Percentiles rank a stretch among this genome's conserved stretches.
These are phyloP conservation scores for Striga asiatica DNA, from an alignment of 257 asterid genomes.

Conservation along the genomic window DNA sequence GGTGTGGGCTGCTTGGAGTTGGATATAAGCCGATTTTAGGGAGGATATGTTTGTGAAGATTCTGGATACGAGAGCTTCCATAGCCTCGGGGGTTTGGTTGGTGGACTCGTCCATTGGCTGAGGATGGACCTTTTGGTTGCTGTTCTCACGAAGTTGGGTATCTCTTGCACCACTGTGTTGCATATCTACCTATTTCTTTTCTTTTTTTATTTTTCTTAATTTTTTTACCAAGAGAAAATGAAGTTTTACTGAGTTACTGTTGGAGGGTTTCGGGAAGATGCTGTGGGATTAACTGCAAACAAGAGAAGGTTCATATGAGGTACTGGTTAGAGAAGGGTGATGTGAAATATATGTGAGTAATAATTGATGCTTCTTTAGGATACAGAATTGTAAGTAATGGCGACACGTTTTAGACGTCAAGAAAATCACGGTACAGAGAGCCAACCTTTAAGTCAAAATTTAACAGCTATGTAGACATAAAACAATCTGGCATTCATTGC, in stretches of 20 bases:
- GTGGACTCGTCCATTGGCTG: slow-evolving; percentile 95
- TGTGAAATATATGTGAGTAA: neutral
- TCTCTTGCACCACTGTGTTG: slow-evolving; percentile 86
- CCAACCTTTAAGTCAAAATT: too few relatives aligned
- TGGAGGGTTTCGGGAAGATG: too few relatives aligned
- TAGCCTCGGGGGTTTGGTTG: slow-evolving; percentile 83
- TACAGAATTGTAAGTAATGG: slow-evolving; percentile 1
- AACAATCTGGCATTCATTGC: neutral
- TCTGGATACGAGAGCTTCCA: slow-evolving; percentile 75
- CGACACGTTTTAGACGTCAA: neutral
- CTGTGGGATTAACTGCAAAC: slow-evolving; percentile 23
- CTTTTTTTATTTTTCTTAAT: too few relatives aligned
- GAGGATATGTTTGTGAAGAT: slow-evolving; percentile 83
- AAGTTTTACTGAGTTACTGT: slow-evolving; percentile 23
- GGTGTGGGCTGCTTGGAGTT: slow-evolving; percentile 90
- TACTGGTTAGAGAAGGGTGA: neutral
- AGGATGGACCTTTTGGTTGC: slow-evolving; percentile 96
- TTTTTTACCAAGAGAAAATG: slow-evolving; percentile 12
- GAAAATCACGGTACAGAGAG: neutral
- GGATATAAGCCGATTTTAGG: slow-evolving; percentile 86
- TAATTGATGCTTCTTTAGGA: neutral
- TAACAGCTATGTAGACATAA: slow-evolving; percentile 7
- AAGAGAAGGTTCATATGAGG: slow-evolving; percentile 8
- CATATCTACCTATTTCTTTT: slow-evolving; percentile 88
- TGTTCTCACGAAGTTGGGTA: slow-evolving; percentile 87